phyloP scores from a whole-genome alignment of 257 asterid species.

The Scutellaria barbata region DNA sequence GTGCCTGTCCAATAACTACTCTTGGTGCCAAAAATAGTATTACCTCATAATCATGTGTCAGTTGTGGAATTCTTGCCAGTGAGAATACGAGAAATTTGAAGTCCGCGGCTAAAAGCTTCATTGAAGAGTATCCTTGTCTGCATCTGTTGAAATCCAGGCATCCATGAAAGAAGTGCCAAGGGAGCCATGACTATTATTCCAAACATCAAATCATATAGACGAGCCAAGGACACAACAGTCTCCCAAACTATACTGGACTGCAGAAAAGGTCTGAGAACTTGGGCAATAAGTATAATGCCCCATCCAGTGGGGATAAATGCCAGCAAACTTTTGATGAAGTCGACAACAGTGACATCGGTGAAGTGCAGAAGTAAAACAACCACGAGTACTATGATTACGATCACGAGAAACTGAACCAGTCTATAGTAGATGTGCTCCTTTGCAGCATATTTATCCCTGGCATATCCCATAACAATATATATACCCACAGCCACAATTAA shows the following conservation, averaged over 20 bases:
- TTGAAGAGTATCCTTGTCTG: constrained; percentile 87
- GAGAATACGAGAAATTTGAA: constrained; percentile 87
- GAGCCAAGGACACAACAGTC: constrained; percentile 87
- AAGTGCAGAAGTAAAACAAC: constrained; percentile 58
- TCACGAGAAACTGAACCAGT: constrained; percentile 81
- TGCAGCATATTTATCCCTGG: constrained; percentile 77
- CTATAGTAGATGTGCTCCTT: constrained; percentile 75
- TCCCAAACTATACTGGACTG: constrained; percentile 85
- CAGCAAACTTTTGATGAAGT: constrained; percentile 72
- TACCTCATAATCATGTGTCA: constrained; percentile 52
- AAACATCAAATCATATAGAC: constrained; percentile 81
- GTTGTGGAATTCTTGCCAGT: constrained; percentile 67
- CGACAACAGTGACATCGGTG: constrained; percentile 47
- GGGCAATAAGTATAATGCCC: constrained; percentile 91
- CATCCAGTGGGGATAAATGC: constrained; percentile 97
- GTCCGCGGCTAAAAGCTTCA: constrained; percentile 94
- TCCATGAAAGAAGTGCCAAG: constrained; percentile 83
- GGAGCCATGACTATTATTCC: constrained; percentile 92
- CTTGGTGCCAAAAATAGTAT: not conserved
- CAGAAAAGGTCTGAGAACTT: constrained; percentile 85
- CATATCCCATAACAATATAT: constrained; percentile 66
- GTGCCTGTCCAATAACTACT: not conserved
- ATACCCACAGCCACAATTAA: constrained; percentile 61
- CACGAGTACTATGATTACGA: constrained; percentile 50
- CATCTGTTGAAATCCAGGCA: constrained; percentile 95